Percentiles rank a stretch among this genome's conserved stretches.
These are phyloP conservation scores for Didymosphaeria variabile DNA, from an alignment of 2,329 filamentous ascomycete genomes.

Conservation along the genomic window DNA sequence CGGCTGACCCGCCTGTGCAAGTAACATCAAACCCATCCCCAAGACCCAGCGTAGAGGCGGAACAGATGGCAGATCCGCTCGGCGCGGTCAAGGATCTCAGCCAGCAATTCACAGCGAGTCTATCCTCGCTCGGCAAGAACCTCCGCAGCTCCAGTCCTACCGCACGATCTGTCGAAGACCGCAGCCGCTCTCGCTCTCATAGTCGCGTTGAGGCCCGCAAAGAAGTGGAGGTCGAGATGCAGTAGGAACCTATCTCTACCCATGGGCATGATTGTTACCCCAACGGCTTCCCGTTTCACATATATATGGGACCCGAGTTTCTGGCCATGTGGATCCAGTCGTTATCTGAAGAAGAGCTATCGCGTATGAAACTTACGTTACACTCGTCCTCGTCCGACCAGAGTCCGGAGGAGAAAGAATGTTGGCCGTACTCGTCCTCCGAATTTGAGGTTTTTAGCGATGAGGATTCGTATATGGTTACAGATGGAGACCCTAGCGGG, in stretches of 20 bases:
- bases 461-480: neutral
- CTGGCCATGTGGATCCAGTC: neutral
- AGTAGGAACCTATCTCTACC: constrained; percentile 25
- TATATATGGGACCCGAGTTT: neutral
- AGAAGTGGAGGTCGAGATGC: constrained; percentile 49
- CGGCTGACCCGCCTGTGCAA: constrained; percentile 22
- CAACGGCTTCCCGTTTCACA: neutral
- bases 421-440: neutral
- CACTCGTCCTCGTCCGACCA: neutral
- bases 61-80: constrained; percentile 22
- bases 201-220: constrained; percentile 27
- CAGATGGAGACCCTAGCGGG: neutral
- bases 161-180: constrained; percentile 22
- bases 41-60: neutral
- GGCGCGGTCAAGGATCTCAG: constrained; percentile 39
- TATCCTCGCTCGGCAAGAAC: constrained; percentile 40
- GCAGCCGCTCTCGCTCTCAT: constrained; percentile 26
- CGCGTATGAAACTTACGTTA: neutral
- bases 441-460: neutral
- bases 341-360: neutral
- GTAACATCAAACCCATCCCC: constrained; percentile 22
- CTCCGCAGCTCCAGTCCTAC: constrained; percentile 28
- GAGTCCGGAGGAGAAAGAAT: neutral
- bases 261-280: neutral
- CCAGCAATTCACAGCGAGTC: constrained; percentile 42